Conservation (phyloP, 2,329 filamentous ascomycete genomes). For the Myriosclerotinia duriaeana region DNA sequence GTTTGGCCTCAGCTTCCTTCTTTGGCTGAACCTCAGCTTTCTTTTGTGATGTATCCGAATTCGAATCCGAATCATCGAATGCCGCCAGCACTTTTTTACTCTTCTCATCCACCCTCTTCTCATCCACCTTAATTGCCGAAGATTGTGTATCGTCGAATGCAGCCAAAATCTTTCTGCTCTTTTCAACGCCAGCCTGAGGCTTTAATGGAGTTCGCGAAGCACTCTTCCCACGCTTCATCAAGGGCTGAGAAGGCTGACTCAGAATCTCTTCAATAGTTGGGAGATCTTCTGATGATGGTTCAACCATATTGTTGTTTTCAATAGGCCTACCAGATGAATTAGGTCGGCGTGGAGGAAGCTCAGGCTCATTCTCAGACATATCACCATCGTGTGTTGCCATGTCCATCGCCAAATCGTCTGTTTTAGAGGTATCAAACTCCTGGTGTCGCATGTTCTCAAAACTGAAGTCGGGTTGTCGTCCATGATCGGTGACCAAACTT, state of each 20-base stretch:
- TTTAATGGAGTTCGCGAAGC: constrained; percentile 4
- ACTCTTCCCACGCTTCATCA: constrained; percentile 33
- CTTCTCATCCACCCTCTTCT: constrained; percentile 27
- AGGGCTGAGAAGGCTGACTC: constrained; percentile 39
- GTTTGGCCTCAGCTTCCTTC: constrained; percentile 14
- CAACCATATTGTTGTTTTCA: constrained; percentile 10
- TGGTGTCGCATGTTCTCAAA: constrained; percentile 38
- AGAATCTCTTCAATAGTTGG: constrained; percentile 32
- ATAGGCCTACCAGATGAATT: neutral
- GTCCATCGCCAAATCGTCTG: constrained; percentile 23
- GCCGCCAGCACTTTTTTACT: constrained; percentile 30
- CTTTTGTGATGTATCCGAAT: constrained; percentile 22
- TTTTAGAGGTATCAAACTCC: constrained; percentile 25
- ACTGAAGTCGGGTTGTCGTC: constrained; percentile 51
- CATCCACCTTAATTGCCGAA: constrained; percentile 25
- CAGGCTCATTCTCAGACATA: constrained; percentile 6
- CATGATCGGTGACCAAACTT: constrained; percentile 47
- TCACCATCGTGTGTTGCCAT: neutral
- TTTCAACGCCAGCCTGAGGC: neutral
- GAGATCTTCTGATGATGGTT: constrained; percentile 31
- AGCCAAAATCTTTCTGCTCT: constrained; percentile 34
- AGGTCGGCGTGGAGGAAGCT: constrained; percentile 11
- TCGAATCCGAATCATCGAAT: constrained; percentile 15
- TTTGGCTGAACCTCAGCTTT: constrained; percentile 12
- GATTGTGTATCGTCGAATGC: constrained; percentile 41